Evolutionary conservation across 163 green algal species (phyloP).

Genomic region (Scenedesmus sp.): DNA sequence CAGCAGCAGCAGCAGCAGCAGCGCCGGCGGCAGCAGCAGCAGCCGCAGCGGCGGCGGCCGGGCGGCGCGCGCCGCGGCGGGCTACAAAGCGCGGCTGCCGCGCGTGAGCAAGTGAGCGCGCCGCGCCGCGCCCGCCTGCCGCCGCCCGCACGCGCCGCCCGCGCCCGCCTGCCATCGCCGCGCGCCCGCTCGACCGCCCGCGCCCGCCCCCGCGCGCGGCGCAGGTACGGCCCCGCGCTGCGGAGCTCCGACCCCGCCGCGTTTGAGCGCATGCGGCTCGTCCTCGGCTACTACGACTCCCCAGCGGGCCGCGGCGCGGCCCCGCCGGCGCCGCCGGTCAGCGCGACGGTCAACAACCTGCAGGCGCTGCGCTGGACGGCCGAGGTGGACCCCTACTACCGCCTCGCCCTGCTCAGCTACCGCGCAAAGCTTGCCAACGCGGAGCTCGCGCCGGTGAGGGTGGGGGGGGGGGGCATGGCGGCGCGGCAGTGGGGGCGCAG

Average conservation of each 20-base stretch:
- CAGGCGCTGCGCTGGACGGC: slow-evolving; percentile 36
- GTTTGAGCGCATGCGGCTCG: slow-evolving; percentile 47
- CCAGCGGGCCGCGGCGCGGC: slow-evolving; percentile 4
- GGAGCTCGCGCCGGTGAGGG: slow-evolving; percentile 18
- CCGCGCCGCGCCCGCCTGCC: neutral
- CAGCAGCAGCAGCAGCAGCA: neutral
- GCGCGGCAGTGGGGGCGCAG: neutral
- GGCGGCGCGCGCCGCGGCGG: neutral
- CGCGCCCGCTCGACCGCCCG: too few relatives aligned
- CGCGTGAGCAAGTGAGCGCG: slow-evolving; percentile 14
- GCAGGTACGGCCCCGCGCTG: slow-evolving; percentile 28
- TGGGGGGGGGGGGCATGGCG: too few relatives aligned
- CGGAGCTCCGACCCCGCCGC: slow-evolving; percentile 10
- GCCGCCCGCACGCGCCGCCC: too few relatives aligned
- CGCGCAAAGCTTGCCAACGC: slow-evolving; percentile 34
- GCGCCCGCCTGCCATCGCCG: too few relatives aligned
- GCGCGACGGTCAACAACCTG: slow-evolving; percentile 25
- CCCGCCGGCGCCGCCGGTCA: neutral
- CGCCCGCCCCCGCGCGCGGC: neutral
- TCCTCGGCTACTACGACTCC: slow-evolving; percentile 46
- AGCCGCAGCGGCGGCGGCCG: slow-evolving; percentile 30
- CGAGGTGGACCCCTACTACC: slow-evolving; percentile 47
- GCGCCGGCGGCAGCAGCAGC: neutral
- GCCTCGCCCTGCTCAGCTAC: slow-evolving; percentile 45
- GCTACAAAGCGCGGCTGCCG: slow-evolving; percentile 11